Percentiles rank a stretch among this genome's conserved stretches.
Conservation (phyloP, 495 filamentous ascomycete genomes). For the Neurospora sp. region DNA sequence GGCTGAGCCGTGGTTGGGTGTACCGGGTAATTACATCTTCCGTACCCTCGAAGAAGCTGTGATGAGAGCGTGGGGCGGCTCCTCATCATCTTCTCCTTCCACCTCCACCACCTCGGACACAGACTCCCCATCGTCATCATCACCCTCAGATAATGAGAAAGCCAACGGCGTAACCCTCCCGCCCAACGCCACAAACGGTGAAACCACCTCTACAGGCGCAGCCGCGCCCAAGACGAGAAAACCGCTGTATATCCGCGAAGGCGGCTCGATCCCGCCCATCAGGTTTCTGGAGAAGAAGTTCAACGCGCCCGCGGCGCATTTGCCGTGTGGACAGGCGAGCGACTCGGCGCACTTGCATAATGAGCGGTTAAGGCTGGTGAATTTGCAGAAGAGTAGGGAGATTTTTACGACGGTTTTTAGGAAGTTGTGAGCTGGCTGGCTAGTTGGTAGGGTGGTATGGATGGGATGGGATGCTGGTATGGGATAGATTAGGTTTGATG, state of each 20-base stretch:
- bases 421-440: slow-evolving; percentile 18
- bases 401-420: slow-evolving; percentile 82
- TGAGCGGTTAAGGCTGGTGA: slow-evolving; percentile 76
- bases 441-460: no score
- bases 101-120: background rate
- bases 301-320: slow-evolving; percentile 78
- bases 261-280: slow-evolving; percentile 87
- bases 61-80: slow-evolving; percentile 60
- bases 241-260: slow-evolving; percentile 89
- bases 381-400: slow-evolving; percentile 82
- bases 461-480: background rate
- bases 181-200: slow-evolving; percentile 9
- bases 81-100: background rate
- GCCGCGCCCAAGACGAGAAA: slow-evolving; percentile 28
- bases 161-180: slow-evolving; percentile 2
- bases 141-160: background rate
- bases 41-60: slow-evolving; percentile 80
- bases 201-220: background rate
- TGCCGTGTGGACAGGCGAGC: slow-evolving; percentile 92
- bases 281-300: slow-evolving; percentile 94
- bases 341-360: slow-evolving; percentile 93
- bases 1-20: slow-evolving; percentile 93
- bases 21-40: slow-evolving; percentile 85
- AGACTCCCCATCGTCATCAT: background rate
- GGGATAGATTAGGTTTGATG: background rate